phyloP scores from a whole-genome alignment of 2,329 filamentous ascomycete genomes.

The Sporothrix sp. region DNA sequence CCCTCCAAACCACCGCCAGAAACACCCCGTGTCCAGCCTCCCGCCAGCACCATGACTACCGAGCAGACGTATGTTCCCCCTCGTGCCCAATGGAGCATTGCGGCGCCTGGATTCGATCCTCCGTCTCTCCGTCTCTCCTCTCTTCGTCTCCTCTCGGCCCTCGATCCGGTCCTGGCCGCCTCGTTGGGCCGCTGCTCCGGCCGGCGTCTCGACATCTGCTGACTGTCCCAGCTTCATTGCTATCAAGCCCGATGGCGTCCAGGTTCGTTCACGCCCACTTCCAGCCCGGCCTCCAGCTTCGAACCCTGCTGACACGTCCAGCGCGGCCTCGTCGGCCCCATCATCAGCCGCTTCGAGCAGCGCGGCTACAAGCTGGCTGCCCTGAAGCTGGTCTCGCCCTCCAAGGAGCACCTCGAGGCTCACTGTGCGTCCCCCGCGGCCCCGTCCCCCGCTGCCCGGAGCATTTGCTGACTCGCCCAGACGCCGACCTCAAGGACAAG shows the following conservation, averaged over 20 bases:
- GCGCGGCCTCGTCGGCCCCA: conserved; percentile 96
- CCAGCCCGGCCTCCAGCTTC: conserved; percentile 92
- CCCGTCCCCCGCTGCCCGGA: not conserved
- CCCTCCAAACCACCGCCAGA: conserved; percentile 19
- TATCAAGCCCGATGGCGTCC: conserved; percentile 99
- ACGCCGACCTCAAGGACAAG: conserved; percentile 85
- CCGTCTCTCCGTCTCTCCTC: not conserved
- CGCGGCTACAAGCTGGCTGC: conserved; percentile 97
- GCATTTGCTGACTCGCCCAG: conserved; percentile 29
- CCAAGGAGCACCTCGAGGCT: conserved; percentile 93
- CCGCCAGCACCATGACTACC: conserved; percentile 52
- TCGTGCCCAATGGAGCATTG: no score
- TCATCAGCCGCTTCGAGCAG: conserved; percentile 96
- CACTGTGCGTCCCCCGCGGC: conserved; percentile 56
- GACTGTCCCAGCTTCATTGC: conserved; percentile 78
- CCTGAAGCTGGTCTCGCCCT: conserved; percentile 86
- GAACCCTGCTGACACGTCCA: no score
- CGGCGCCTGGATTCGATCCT: conserved; percentile 38
- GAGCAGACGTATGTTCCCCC: conserved; percentile 99
- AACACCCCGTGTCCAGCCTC: conserved; percentile 8
- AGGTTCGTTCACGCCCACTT: conserved; percentile 49
- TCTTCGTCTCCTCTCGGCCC: not conserved
- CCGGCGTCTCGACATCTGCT: no score
- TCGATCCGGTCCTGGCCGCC: no score
- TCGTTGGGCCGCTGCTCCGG: no score